Evolutionary conservation across 169 alveolate genomes (phyloP).

Genomic region (Theileria annulata): DNA sequence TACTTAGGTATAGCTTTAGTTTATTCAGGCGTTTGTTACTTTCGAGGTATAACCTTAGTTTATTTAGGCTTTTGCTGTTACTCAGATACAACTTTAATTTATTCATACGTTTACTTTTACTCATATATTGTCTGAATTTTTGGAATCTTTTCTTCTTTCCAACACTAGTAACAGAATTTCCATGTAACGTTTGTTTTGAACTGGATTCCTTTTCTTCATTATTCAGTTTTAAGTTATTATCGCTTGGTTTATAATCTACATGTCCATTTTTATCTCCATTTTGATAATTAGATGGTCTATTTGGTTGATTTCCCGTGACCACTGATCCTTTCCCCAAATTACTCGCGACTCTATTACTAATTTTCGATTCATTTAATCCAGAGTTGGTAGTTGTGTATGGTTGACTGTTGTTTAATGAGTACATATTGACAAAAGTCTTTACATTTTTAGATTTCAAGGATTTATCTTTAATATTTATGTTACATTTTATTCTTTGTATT

Average conservation of each 20-base stretch:
- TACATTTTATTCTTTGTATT: neutral
- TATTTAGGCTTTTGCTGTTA: conserved; percentile 1
- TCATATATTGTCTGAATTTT: neutral
- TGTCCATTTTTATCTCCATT: neutral
- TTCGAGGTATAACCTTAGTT: conserved; percentile 2
- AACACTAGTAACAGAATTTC: neutral
- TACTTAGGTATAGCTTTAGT: neutral
- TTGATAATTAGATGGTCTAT: neutral
- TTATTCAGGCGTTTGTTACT: neutral
- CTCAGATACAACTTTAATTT: neutral
- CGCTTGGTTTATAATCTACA: neutral
- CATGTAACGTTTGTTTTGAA: neutral
- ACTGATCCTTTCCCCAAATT: neutral
- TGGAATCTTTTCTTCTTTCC: conserved; percentile 11
- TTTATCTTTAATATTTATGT: neutral
- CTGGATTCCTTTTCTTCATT: neutral
- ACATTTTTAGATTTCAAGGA: neutral
- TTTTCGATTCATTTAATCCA: neutral
- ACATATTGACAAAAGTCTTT: neutral
- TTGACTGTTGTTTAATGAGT: neutral
- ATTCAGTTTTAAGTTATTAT: neutral
- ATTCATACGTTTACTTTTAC: neutral
- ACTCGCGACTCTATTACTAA: too few species aligned
- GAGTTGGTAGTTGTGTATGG: neutral
- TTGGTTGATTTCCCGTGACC: neutral